Conservation (phyloP, 164 flowering plant species). For the Nymphaea colorata region DNA sequence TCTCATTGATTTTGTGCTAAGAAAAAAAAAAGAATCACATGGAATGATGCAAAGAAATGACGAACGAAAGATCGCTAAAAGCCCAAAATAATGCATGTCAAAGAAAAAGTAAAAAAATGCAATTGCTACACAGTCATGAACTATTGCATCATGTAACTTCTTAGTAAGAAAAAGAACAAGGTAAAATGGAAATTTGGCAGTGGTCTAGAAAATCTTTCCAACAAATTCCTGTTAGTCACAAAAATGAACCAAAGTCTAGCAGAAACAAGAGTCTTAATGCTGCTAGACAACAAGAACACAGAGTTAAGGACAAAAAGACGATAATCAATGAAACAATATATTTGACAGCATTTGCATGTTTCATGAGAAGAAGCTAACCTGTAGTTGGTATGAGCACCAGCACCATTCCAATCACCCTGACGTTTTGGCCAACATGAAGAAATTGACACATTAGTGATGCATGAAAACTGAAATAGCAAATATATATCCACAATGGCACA, state of each 20-base stretch:
- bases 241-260: too few species aligned
- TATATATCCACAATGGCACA: not conserved
- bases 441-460: not conserved
- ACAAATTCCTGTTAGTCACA: not conserved
- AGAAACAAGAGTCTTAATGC: not conserved
- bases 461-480: not conserved
- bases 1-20: conserved; percentile 39
- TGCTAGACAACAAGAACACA: not conserved
- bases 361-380: conserved; percentile 5
- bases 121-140: not conserved
- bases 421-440: not conserved
- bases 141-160: not conserved
- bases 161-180: not conserved
- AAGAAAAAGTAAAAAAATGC: not conserved
- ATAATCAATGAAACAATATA: not conserved
- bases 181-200: not conserved
- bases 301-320: not conserved
- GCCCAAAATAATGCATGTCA: not conserved
- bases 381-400: conserved; percentile 39
- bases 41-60: too few species aligned
- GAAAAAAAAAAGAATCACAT: not conserved
- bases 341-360: not conserved
- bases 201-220: not conserved
- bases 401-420: conserved; percentile 37
- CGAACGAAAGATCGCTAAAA: too few species aligned